Base-by-base conservation (phyloP, 139 green algal species). In the Chlamydomonas incerta region DNA sequence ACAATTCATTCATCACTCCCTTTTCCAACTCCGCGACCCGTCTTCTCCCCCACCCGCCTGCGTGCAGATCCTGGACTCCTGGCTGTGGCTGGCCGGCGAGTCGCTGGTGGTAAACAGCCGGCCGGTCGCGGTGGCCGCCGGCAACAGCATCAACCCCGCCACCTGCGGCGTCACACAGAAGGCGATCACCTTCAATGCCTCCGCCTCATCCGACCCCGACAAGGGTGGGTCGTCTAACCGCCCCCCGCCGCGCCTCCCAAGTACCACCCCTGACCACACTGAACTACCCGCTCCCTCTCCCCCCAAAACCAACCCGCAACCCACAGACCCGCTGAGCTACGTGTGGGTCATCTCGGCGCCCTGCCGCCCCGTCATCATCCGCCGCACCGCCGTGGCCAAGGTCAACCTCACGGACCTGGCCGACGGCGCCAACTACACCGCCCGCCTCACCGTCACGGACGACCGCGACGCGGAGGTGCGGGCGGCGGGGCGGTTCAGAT, bases 11-110 rank as follows among this genome's bases (percentile, higher is more conserved):
- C n/a, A n/a, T n/a, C n/a, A n/a, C n/a, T n/a, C n/a, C n/a, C n/a
- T n/a, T n/a, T n/a, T n/a, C n/a, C n/a, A n/a, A n/a, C n/a, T n/a
- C n/a, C n/a, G n/a, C n/a, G n/a, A n/a, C n/a, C n/a, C n/a, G n/a
- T n/a, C n/a, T n/a, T n/a, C n/a, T n/a, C n/a, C 28, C 37, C 2
- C 63, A 21, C 20, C 3, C 63, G 2, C 3, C 20, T 21, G 9
- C 33, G 6, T 15, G 21, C 74, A 81, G 74, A 35, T 81, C 52
- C 52, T 81, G 55, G 74, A 81, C 31, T 71, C 74, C 23, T 81
- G 74, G 74, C 10, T 81, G 9, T 81, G 58, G 55, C 21, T 81
- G 33, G 74, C 33, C 9, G 74, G 31, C 55, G 33, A 69, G 33
- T 70, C 52, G 33, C 20, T 81, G 31, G 13, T 33, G 1, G 13